These are phyloP conservation scores for Pichia sp. DNA, from an alignment of 1,139 yeast species.

Conservation along the genomic window DNA sequence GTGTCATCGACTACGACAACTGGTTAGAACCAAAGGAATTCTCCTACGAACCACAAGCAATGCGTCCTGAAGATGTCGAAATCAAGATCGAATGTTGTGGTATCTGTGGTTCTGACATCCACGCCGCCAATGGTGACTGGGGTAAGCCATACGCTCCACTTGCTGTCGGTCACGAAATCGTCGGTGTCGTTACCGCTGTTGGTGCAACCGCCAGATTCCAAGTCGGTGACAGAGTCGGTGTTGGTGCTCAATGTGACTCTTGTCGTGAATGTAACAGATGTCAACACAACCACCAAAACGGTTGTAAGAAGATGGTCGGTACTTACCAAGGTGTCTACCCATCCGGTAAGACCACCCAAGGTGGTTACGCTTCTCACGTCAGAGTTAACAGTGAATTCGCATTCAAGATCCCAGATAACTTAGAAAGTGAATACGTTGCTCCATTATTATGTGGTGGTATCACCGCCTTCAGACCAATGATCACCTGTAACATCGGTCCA, in stretches of 20 bases:
- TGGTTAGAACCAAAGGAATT: slow-evolving; percentile 44
- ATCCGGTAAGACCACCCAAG: slow-evolving; percentile 42
- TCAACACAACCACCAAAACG: slow-evolving; percentile 41
- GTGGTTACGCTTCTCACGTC: slow-evolving; percentile 60
- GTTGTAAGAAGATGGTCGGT: slow-evolving; percentile 39
- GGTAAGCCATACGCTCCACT: slow-evolving; percentile 32
- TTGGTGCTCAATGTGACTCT: slow-evolving; percentile 53
- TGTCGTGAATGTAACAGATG: slow-evolving; percentile 52
- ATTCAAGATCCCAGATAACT: slow-evolving; percentile 52
- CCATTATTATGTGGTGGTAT: slow-evolving; percentile 68
- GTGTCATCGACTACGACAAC: slow-evolving; percentile 38
- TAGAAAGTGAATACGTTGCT: slow-evolving; percentile 48
- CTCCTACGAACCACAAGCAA: slow-evolving; percentile 38
- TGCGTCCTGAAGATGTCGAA: slow-evolving; percentile 61
- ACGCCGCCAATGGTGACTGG: slow-evolving; percentile 43
- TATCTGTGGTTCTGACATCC: slow-evolving; percentile 57
- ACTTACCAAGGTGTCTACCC: slow-evolving; percentile 46
- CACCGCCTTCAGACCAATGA: slow-evolving; percentile 56
- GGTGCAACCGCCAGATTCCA: slow-evolving; percentile 41
- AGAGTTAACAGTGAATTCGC: slow-evolving; percentile 50
- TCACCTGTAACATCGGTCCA: slow-evolving; percentile 37
- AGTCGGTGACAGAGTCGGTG: slow-evolving; percentile 60
- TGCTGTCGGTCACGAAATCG: slow-evolving; percentile 48
- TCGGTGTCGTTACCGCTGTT: slow-evolving; percentile 42
- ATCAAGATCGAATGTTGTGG: slow-evolving; percentile 52